Evolutionary conservation across 192 early-diverging fungal genomes (phyloP), one percentile per base, ranked within the genome.

Genomic region (Coemansia sp.): DNA sequence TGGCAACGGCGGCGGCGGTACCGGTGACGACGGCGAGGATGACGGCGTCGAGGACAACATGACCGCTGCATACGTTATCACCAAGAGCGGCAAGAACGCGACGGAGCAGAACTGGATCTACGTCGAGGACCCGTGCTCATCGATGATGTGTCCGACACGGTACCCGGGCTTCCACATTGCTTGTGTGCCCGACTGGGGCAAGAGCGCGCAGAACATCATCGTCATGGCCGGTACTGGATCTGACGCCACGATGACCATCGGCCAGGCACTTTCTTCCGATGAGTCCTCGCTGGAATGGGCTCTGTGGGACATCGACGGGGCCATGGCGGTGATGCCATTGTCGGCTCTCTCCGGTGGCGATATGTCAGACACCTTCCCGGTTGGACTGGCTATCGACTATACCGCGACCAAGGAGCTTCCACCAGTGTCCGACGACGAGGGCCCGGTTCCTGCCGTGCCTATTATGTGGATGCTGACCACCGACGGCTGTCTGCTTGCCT

Each of bases 321-420:
- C 48, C 7, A 69, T 82, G 45, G 79, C 86, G 5, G 73, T 68
- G 17, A 72, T 93, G 57, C 91, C 93, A 14, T 50, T 91, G 17
- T 76, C 86, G 14, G 71, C 68, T 17, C 17, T 77, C 8, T 68
- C 85, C 33, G 52, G 65, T 33, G 58, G 74, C 8, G 84, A 87
- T n/a, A 48, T 30, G 4, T 11, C 76, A 1, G 91, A 94, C 59
- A 88, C 89, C 5, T 78, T 72, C 33, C 85, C 90, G 5, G 52
- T 94, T 0, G 94, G 94, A 4, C 61, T 89, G 50, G 92, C 86
- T 11, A 29, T 94, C 45, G 94, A 96, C 77, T 87, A 89, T 58
- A 87, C 91, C 22, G 76, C 82, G 30, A 80, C 72, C n/a, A 83
- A 83, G 8, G 63, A 63, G 5, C 55, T 93, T 20, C 77, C 83